phyloP scores from a whole-genome alignment of 1,284 basidiomycete species.

The Peniophora sp. region DNA sequence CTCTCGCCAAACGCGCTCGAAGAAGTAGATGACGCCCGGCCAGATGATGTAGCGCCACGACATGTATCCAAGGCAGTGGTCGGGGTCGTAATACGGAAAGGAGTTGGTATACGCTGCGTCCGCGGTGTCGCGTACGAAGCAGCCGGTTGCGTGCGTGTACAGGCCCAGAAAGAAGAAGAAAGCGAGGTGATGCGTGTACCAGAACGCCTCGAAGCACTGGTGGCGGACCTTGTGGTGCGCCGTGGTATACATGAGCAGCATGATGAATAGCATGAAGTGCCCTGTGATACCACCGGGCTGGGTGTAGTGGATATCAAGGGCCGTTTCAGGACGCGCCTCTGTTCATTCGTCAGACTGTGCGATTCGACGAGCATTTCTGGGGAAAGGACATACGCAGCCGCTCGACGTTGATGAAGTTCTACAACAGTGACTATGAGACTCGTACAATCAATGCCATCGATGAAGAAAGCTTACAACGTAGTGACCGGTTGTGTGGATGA shows the following conservation, averaged over 20 bases:
- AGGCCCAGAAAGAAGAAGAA: constrained; percentile 88
- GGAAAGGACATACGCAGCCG: too few species aligned
- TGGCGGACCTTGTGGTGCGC: constrained; percentile 77
- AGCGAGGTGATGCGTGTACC: constrained; percentile 88
- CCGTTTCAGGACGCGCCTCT: constrained; percentile 69
- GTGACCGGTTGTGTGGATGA: constrained; percentile 84
- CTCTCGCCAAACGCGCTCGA: constrained; percentile 76
- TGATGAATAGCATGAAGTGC: constrained; percentile 85
- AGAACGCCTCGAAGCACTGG: constrained; percentile 88
- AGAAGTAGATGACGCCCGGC: constrained; percentile 80
- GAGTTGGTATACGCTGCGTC: constrained; percentile 54
- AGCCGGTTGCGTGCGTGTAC: constrained; percentile 85
- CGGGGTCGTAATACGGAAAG: constrained; percentile 79
- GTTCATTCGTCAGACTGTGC: too few species aligned
- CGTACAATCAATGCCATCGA: too few species aligned
- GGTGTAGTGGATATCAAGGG: constrained; percentile 77
- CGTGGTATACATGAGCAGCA: constrained; percentile 80
- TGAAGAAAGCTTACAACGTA: too few species aligned
- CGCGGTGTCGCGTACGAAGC: constrained; percentile 80
- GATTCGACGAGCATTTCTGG: too few species aligned
- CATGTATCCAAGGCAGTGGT: constrained; percentile 79
- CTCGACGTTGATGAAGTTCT: constrained; percentile 87
- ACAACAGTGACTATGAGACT: too few species aligned
- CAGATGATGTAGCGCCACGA: constrained; percentile 85
- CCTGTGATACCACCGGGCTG: constrained; percentile 84